Evolutionary conservation across 768 basidiomycete species (phyloP).

Genomic region (Lactarius sanguifluus): DNA sequence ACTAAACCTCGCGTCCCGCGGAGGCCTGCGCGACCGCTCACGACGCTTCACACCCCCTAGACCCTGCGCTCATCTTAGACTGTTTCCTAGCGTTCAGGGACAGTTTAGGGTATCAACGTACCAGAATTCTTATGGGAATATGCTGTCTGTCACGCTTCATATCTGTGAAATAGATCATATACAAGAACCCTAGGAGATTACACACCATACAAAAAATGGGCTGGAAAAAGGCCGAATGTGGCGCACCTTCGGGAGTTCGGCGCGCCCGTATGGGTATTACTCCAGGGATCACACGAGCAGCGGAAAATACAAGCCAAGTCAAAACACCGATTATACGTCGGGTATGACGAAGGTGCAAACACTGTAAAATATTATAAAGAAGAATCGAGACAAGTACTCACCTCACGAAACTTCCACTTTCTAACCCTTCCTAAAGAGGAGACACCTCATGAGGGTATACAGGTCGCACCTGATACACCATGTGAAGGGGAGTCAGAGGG

Average conservation of each 20-base stretch:
- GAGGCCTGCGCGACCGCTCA: too few relatives aligned
- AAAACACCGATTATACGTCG: neutral
- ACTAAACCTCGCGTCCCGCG: too few relatives aligned
- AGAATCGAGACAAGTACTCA: neutral
- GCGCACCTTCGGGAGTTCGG: neutral
- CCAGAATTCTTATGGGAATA: neutral
- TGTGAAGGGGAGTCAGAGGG: neutral
- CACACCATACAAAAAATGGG: neutral
- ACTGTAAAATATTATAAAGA: neutral
- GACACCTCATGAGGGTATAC: neutral
- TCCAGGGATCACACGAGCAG: neutral
- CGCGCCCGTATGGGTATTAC: neutral
- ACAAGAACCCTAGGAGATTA: fast-evolving
- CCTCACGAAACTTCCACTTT: neutral
- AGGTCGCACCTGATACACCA: too few relatives aligned
- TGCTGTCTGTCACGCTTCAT: neutral
- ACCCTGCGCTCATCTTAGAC: too few relatives aligned
- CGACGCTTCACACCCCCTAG: too few relatives aligned
- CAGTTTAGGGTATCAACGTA: too few relatives aligned
- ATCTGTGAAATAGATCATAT: neutral
- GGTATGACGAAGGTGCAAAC: neutral
- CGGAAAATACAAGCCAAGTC: neutral
- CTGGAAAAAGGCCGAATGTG: neutral
- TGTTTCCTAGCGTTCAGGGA: too few relatives aligned
- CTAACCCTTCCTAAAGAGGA: neutral